Base-by-base conservation (phyloP, 345 rosid species). In the Gossypium ekmanianum region DNA sequence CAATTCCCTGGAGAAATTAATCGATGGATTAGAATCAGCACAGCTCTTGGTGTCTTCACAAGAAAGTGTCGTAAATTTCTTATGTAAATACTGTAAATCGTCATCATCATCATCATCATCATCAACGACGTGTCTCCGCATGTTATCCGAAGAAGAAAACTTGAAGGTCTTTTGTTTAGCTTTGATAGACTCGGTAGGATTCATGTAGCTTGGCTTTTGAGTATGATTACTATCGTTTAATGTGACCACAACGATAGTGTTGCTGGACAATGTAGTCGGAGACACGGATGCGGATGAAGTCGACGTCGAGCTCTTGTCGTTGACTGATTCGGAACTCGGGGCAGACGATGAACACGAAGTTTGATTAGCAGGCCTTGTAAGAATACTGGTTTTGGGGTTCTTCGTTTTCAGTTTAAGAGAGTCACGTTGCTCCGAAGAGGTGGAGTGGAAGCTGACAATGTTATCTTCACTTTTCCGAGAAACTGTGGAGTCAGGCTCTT, bases 191-290 rank as follows among this genome's bases (percentile, higher is more conserved):
- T 85, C 85, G 0, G 99, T 95, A 34, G 86, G 83, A 72, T 76
- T 89, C 98, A 95, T 90, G 84, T 85, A 95, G 76, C 92, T 81
- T 1, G 97, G 97, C 73, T 90, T 89, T 24, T 77, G 79, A 65
- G 75, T 75, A 17, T 76, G 65, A 54, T 87, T 83, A 39, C 87
- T 91, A 58, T 84, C 90, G 41, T 34, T 34, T 50, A 56, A 82
- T 61, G 74, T 81, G 61, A 79, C 87, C 61, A 59, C 76, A 65
- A 26, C 47, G 13, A 80, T 77, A 58, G 74, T 81, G 73, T 85
- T 84, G 73, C 85, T 77, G 0, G 88, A 82, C 64, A 78, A 66
- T 29, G 86, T 82, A 51, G 80, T 75, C 62, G 83, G 84, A 9
- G 97, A 94, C 2, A 80, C 74, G 0, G 91, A 87, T 72, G 90